A percentile compares a stretch with the other conserved stretches of the same genome.
Conservation (phyloP, 805 yeast genomes). For the Scheffersomyces stipitis region DNA sequence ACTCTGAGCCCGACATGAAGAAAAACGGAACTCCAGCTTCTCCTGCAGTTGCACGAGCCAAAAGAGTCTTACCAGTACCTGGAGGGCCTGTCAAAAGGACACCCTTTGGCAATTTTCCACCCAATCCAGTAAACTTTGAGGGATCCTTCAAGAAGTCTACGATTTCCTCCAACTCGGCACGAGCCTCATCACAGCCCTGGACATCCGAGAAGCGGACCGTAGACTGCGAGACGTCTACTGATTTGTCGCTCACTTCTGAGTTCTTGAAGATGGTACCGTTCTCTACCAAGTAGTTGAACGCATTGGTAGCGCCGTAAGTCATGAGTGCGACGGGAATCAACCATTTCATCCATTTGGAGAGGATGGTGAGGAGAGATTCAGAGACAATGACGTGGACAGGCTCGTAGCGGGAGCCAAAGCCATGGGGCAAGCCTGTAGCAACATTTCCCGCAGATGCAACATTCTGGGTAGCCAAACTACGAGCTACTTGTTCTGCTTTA, state of each 20-base stretch:
- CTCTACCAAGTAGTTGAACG: slow-evolving; percentile 77
- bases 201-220: slow-evolving; percentile 91
- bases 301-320: slow-evolving; percentile 78
- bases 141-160: slow-evolving; percentile 98
- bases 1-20: slow-evolving; percentile 98
- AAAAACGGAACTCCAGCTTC: slow-evolving; percentile 99
- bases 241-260: slow-evolving; percentile 69
- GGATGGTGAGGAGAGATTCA: slow-evolving; percentile 74
- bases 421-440: slow-evolving; percentile 22
- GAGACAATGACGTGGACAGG: slow-evolving; percentile 94
- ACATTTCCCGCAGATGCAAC: not conserved
- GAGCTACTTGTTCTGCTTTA: slow-evolving; percentile 70
- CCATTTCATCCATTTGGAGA: slow-evolving; percentile 89
- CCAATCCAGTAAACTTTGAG: slow-evolving; percentile 90
- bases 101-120: slow-evolving; percentile 98
- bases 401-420: slow-evolving; percentile 66
- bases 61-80: slow-evolving; percentile 96
- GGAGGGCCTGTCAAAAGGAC: slow-evolving; percentile 97
- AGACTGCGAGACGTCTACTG: slow-evolving; percentile 80
- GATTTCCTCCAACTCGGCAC: slow-evolving; percentile 94
- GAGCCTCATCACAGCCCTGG: slow-evolving; percentile 97
- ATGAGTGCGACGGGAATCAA: slow-evolving; percentile 75
- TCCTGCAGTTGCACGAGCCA: slow-evolving; percentile 98
- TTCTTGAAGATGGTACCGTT: slow-evolving; percentile 77
- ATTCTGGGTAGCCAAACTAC: slow-evolving; percentile 26